Evolutionary conservation across 768 basidiomycete genomes (phyloP).

Genomic region (Clavaria fumosa): DNA sequence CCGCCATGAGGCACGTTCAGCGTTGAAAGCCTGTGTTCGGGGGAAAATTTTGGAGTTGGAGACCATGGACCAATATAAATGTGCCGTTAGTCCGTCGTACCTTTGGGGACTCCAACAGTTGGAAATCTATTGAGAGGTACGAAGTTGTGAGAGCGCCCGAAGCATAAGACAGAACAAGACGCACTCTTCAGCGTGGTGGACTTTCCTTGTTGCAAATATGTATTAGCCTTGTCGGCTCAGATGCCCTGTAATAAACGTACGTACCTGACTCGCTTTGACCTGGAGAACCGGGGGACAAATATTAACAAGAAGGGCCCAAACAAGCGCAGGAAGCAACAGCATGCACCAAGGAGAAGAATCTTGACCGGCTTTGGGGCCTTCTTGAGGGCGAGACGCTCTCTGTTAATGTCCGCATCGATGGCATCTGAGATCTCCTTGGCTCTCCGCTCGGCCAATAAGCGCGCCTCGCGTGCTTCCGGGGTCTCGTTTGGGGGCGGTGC

Average conservation of each 20-base stretch:
- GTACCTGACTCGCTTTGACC: conserved; percentile 75
- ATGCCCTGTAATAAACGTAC: conserved; percentile 14
- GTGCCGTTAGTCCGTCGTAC: conserved; percentile 1
- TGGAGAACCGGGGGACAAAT: conserved; percentile 14
- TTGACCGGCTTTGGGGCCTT: conserved; percentile 36
- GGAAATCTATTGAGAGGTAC: conserved; percentile 31
- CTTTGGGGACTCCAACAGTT: conserved; percentile 27
- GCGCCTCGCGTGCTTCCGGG: conserved; percentile 24
- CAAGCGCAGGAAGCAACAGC: background rate
- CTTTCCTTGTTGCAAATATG: conserved; percentile 35
- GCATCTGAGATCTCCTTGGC: conserved; percentile 41
- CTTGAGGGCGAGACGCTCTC: conserved; percentile 30
- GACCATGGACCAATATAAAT: conserved; percentile 1
- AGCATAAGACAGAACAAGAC: too few species aligned
- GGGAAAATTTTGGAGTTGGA: background rate
- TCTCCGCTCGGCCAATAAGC: conserved; percentile 32
- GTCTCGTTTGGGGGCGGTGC: conserved; percentile 42
- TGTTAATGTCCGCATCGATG: conserved; percentile 50
- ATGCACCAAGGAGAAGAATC: conserved; percentile 45
- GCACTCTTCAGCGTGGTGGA: conserved; percentile 68
- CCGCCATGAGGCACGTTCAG: conserved; percentile 50
- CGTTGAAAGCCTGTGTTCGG: conserved; percentile 31
- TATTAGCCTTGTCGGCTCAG: background rate
- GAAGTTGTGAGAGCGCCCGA: background rate
- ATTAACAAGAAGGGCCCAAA: background rate